These are phyloP conservation scores for Penicillium soppii DNA, from an alignment of 495 filamentous ascomycete genomes.

Conservation along the genomic window DNA sequence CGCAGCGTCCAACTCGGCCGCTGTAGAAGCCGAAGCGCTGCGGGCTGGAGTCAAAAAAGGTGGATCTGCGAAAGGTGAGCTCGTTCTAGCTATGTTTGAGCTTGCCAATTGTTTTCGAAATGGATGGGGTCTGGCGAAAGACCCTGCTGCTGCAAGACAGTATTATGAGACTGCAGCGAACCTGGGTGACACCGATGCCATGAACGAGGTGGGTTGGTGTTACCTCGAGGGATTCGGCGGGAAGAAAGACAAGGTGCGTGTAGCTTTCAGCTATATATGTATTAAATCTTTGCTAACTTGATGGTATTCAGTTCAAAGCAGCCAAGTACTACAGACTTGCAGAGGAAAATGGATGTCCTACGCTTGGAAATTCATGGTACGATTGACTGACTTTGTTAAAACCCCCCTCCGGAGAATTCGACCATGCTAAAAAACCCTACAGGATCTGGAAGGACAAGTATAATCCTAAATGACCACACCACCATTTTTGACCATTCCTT, in stretches of 20 bases:
- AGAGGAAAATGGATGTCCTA: constrained; percentile 85
- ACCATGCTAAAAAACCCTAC: constrained; percentile 20
- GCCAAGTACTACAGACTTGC: constrained; percentile 94
- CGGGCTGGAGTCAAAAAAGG: constrained; percentile 86
- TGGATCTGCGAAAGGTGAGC: constrained; percentile 91
- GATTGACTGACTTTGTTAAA: constrained; percentile 32
- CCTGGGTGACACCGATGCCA: constrained; percentile 92
- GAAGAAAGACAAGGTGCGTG: constrained; percentile 93
- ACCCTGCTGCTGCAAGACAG: constrained; percentile 83
- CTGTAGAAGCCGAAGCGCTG: constrained; percentile 79
- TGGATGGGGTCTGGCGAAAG: constrained; percentile 90
- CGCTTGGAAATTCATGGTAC: constrained; percentile 93
- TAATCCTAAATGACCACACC: constrained; percentile 55
- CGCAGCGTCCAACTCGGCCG: constrained; percentile 88
- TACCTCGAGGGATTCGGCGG: constrained; percentile 92
- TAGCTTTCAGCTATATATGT: constrained; percentile 2
- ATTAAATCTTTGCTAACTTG: constrained; percentile 8
- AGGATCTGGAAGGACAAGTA: constrained; percentile 99
- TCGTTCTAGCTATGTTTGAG: constrained; percentile 97
- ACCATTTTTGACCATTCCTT: background rate
- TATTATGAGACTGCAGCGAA: constrained; percentile 98
- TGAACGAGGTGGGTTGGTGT: constrained; percentile 97
- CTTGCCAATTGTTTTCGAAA: constrained; percentile 91
- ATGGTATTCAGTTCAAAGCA: constrained; percentile 66
- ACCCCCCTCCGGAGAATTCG: constrained; percentile 15